These are phyloP conservation scores for Penicillium chermesinum DNA, from an alignment of 495 filamentous ascomycete species.

Conservation along the genomic window DNA sequence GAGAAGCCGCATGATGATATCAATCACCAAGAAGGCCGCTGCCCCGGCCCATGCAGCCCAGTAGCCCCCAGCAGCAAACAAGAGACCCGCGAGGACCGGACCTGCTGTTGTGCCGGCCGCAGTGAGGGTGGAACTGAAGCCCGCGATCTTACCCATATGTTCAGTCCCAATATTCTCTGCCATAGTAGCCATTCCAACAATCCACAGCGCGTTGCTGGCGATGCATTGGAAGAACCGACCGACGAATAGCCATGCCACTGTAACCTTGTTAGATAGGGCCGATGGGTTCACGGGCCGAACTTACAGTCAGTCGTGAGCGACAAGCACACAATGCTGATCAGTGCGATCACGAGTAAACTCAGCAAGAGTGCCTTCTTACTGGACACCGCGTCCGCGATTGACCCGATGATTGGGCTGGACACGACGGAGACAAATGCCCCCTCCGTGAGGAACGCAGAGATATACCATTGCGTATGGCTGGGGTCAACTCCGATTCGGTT, in stretches of 20 bases:
- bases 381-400: conserved; percentile 17
- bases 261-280: background rate
- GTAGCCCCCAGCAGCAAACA: conserved; percentile 25
- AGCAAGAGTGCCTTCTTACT: conserved; percentile 18
- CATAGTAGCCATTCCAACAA: conserved; percentile 27
- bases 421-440: conserved; percentile 16
- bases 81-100: conserved; percentile 19
- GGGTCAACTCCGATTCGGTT: conserved; percentile 16
- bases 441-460: conserved; percentile 19
- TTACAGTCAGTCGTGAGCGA: conserved; percentile 14
- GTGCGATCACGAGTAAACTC: conserved; percentile 7
- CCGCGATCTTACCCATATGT: conserved; percentile 27
- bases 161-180: conserved; percentile 22
- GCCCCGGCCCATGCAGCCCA: conserved; percentile 27
- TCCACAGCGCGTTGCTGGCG: conserved; percentile 23
- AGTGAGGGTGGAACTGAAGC: conserved; percentile 10
- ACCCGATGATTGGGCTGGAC: conserved; percentile 13
- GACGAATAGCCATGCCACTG: conserved; percentile 23
- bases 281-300: conserved; percentile 1
- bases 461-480: conserved; percentile 15
- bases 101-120: conserved; percentile 20
- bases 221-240: conserved; percentile 28
- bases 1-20: conserved; percentile 27
- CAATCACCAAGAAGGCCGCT: conserved; percentile 16
- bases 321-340: conserved; percentile 15